Evolutionary conservation across 331 rosid species (phyloP), one percentile per base, ranked within the genome.

Genomic region (Telfairia occidentalis): DNA sequence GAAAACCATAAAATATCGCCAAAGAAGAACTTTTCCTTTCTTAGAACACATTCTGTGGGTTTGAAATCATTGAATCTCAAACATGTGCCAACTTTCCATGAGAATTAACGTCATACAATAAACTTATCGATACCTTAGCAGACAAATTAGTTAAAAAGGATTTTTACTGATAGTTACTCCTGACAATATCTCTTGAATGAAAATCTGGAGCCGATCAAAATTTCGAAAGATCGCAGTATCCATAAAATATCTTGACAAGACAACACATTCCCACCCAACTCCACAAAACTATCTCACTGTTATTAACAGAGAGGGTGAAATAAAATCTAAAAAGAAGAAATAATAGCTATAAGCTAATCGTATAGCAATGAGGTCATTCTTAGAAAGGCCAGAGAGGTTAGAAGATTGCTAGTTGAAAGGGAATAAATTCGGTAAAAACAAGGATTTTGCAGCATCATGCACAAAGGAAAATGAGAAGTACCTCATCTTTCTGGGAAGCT

Each of bases 401-500:
- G 52, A 67, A 67, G 38, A 15, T 26, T 26, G 15, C 2, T 45
- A 26, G 50, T 15, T 24, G 74, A 38, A 67, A 24, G 57, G 6
- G 55, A 19, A 11, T 11, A 29, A 69, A 15, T n/a, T 45, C 19
- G 15, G 38, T 15, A 15, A 43, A 67, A 3, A 46, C 9, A 16
- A 26, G 72, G 32, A 65, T 38, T 63, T 38, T 38, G 30, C 72
- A 21, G 11, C 43, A 46, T 18, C 38, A 71, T 71, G 76, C 72
- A 65, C 50, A 46, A 29, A 70, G 16, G 19, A 34, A 21, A 38
- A 32, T 43, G 58, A 40, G 2, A 12, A 66, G 45, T 89, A 90
- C 99, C 97, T 92, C 92, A 73, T 86, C 84, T 73, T 81, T 86
- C 86, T 83, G 83, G 45, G 93, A 81, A 46, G 84, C 80, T 82